Conservation (phyloP, 2,329 filamentous ascomycete species). For the Dactylellina cionopaga region DNA sequence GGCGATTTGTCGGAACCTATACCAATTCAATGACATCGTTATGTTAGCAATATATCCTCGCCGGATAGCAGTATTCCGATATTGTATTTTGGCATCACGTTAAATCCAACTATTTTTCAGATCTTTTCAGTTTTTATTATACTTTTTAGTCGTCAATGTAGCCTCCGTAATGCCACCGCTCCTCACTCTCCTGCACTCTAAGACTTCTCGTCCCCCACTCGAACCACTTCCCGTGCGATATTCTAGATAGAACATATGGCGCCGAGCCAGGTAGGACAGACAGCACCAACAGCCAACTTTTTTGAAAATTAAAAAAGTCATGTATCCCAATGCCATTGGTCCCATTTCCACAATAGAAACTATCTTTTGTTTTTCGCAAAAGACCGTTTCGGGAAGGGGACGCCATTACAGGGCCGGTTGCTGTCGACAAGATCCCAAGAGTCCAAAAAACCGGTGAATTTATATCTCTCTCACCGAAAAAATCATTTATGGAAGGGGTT, state of each 20-base stretch:
- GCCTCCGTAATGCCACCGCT: conserved; percentile 8
- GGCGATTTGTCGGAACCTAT: too few species aligned
- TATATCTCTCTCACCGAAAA: conserved; percentile 20
- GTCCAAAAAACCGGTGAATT: conserved; percentile 3
- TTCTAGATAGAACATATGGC: not conserved
- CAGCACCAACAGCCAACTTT: conserved; percentile 29
- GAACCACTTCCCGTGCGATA: conserved; percentile 34
- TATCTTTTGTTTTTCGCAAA: too few species aligned
- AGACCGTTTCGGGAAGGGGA: conserved; percentile 25
- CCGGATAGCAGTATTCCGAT: not conserved
- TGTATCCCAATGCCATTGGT: conserved; percentile 52
- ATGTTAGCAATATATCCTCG: not conserved
- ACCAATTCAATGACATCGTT: too few species aligned
- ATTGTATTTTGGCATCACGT: not conserved
- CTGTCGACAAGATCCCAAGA: conserved; percentile 26
- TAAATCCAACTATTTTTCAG: conserved; percentile 24
- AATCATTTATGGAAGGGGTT: not conserved
- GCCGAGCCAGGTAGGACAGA: conserved; percentile 18
- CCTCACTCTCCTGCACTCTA: not conserved
- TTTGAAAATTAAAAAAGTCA: not conserved
- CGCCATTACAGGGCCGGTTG: conserved; percentile 40
- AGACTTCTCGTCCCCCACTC: not conserved
- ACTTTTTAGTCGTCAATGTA: conserved; percentile 48
- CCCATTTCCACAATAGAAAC: conserved; percentile 29
- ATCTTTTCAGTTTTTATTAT: conserved; percentile 52